Evolutionary conservation across 2,329 filamentous ascomycete genomes (phyloP).

Genomic region (Colletotrichum sp.): DNA sequence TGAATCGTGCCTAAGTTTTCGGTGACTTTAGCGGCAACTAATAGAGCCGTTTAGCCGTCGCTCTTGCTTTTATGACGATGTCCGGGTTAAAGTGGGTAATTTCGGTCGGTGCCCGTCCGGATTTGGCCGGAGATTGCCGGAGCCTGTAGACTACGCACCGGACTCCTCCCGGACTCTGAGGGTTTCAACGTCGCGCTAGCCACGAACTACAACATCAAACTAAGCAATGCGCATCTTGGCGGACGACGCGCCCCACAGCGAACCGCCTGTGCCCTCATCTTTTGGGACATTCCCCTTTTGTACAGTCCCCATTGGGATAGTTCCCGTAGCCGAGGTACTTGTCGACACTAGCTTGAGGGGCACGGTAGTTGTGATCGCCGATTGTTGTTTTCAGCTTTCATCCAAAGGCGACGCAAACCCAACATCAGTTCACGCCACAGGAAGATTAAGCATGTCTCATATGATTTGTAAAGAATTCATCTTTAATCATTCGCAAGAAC

Average conservation of each 20-base stretch:
- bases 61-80: background rate
- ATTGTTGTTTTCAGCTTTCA: background rate
- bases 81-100: background rate
- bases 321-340: background rate
- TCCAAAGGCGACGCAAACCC: background rate
- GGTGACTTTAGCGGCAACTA: background rate
- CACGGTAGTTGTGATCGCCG: background rate
- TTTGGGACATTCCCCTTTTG: background rate
- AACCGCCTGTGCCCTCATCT: background rate
- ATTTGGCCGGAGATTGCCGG: background rate
- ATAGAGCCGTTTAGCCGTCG: background rate
- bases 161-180: background rate
- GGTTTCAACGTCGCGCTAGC: background rate
- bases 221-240: background rate
- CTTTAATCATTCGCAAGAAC: background rate
- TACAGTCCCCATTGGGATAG: background rate
- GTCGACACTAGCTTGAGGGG: background rate
- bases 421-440: background rate
- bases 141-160: background rate
- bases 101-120: background rate
- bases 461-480: background rate
- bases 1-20: background rate
- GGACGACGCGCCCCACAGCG: background rate
- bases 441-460: background rate
- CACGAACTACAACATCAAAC: background rate